Evolutionary conservation across 345 rosid genomes (phyloP).

Genomic region (Geranium rotundifolium): DNA sequence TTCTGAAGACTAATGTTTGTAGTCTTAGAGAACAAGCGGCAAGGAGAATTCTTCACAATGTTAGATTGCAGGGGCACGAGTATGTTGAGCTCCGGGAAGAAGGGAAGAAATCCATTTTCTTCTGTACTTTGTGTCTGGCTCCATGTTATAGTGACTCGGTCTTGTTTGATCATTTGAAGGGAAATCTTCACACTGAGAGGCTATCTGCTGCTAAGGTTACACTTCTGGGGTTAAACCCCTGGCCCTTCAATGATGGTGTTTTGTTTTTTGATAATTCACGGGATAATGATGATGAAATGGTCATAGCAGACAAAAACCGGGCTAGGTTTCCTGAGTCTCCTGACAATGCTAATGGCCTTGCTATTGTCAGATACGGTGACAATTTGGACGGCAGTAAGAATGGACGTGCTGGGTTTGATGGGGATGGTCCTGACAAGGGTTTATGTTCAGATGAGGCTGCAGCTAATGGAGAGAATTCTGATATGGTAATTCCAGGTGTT

Average conservation of each 20-base stretch:
- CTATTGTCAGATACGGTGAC: constrained; percentile 40
- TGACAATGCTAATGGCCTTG: constrained; percentile 25
- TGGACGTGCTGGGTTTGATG: constrained; percentile 14
- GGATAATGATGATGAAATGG: constrained; percentile 22
- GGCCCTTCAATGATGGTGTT: constrained; percentile 89
- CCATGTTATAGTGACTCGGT: constrained; percentile 70
- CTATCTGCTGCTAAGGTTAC: constrained; percentile 61
- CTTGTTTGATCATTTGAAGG: constrained; percentile 68
- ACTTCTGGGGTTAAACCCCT: constrained; percentile 56
- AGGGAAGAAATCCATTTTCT: constrained; percentile 62
- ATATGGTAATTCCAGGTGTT: constrained; percentile 41
- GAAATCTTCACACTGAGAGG: constrained; percentile 65
- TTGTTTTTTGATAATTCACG: constrained; percentile 52
- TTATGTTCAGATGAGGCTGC: constrained; percentile 10
- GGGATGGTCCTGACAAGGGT: constrained; percentile 1
- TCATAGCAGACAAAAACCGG: constrained; percentile 10
- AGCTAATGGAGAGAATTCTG: constrained; percentile 11
- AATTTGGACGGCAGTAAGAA: constrained; percentile 7
- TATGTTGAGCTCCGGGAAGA: constrained; percentile 77
- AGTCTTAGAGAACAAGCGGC: constrained; percentile 62
- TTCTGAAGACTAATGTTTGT: constrained; percentile 27
- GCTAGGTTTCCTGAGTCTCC: constrained; percentile 21
- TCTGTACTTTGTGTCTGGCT: constrained; percentile 77
- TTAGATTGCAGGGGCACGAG: constrained; percentile 60
- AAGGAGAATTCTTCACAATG: constrained; percentile 46